phyloP scores from a whole-genome alignment of 2,329 filamentous ascomycete species.

The Falciphora oryzae region DNA sequence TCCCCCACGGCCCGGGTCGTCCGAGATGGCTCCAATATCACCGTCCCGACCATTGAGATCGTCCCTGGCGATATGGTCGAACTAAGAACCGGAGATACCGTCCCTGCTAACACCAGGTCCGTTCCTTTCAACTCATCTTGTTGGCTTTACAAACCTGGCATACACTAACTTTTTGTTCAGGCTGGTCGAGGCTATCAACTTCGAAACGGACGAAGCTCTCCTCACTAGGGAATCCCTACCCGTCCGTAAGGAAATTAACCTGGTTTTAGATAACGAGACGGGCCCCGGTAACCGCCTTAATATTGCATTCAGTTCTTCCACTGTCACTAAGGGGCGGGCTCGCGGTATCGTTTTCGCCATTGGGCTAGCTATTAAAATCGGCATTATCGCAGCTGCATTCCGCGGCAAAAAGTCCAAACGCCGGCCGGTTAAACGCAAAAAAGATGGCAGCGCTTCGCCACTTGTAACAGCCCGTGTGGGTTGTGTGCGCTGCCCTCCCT shows the following conservation, averaged over 20 bases:
- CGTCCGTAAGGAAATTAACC: slow-evolving; percentile 45
- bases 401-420: slow-evolving; percentile 43
- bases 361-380: slow-evolving; percentile 56
- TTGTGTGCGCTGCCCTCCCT: too few species aligned
- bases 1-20: slow-evolving; percentile 44
- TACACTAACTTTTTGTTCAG: slow-evolving; percentile 14
- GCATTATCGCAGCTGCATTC: slow-evolving; percentile 56
- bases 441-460: slow-evolving; percentile 42
- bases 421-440: slow-evolving; percentile 38
- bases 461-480: too few species aligned
- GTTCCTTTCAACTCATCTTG: neutral
- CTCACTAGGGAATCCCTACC: slow-evolving; percentile 59
- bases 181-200: slow-evolving; percentile 46
- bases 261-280: slow-evolving; percentile 43
- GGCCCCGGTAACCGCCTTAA: slow-evolving; percentile 57
- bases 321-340: slow-evolving; percentile 56
- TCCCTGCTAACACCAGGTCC: slow-evolving; percentile 33
- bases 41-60: slow-evolving; percentile 46
- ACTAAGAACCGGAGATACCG: slow-evolving; percentile 39
- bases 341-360: slow-evolving; percentile 54
- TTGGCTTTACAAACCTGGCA: neutral
- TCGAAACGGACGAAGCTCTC: slow-evolving; percentile 55
- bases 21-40: slow-evolving; percentile 41
- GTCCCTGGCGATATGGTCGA: slow-evolving; percentile 54
- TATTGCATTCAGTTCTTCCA: slow-evolving; percentile 55